Evolutionary conservation across 192 early-diverging fungal species (phyloP), one percentile per base, ranked within the genome.

Genomic region (Coemansia sp.): DNA sequence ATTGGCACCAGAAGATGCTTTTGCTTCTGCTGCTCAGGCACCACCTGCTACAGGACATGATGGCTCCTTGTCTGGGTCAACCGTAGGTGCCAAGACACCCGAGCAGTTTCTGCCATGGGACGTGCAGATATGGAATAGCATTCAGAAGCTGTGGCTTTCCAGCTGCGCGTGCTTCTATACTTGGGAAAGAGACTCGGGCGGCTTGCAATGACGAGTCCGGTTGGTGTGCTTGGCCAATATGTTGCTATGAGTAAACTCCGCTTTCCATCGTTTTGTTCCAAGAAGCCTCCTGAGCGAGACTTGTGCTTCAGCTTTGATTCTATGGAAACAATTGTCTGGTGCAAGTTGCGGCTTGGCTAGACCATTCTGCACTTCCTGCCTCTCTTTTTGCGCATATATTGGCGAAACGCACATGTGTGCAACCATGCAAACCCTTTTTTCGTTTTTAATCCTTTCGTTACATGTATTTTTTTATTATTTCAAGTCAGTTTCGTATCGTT

Each of bases 31-130:
- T 54, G 52, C 52, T 32, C 32, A 32, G 32, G 32, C 23, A 11
- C 52, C 23, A 10, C 23, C 7, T 54, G 19, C 54, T 45, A 15
- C 40, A 37, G 52, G 15, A 52, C 40, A 37, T 18, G 64, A 68
- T 56, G 63, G 75, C 39, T 59, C 57, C 9, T 9, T 59, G n/a
- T 65, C 69, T 9, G 41, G 57, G 23, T 16, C 39, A 42, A 9
- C 65, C 9, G 41, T 43, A 1, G 44, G 38, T 10, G 67, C 47
- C 50, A 82, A 82, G 47, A 60, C 68, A 2, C 52, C 74, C 1
- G 75, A 76, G 37, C 68, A 76, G 61, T 82, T 66, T 43, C 75
- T 76, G 32, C 74, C 79, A 11, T 82, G 79, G 79, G 42, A 61
- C 50, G 58, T 19, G 6, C 68, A 71, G 3, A 18, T 38, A 8